These are phyloP conservation scores for Colletotrichum chrysophilum DNA, from an alignment of 2,329 filamentous ascomycete species.

Conservation along the genomic window DNA sequence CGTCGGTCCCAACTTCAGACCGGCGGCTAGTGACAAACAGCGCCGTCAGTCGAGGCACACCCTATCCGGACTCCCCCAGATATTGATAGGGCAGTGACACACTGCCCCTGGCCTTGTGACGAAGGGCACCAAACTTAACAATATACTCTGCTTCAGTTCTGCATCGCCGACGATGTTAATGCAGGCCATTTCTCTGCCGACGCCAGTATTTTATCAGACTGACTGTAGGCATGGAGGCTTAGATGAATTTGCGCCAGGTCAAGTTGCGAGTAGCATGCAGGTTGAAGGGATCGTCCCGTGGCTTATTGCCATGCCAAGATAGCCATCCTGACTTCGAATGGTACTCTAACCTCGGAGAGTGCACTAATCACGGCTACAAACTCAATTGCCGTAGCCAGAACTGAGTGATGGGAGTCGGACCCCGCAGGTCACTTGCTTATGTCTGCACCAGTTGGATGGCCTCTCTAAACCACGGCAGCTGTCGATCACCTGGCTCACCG, in stretches of 20 bases:
- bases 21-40: not conserved
- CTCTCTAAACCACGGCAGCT: not conserved
- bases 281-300: not conserved
- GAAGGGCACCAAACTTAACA: not conserved
- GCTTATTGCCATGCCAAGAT: not conserved
- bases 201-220: not conserved
- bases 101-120: not conserved
- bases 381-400: not conserved
- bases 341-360: not conserved
- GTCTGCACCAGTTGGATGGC: not conserved
- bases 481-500: slow-evolving; percentile 2
- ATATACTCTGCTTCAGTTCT: not conserved
- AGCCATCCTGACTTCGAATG: not conserved
- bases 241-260: not conserved
- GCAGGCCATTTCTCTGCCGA: not conserved
- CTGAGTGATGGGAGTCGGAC: not conserved
- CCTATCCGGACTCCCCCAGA: not conserved
- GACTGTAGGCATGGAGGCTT: not conserved
- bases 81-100: not conserved
- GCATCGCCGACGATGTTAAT: not conserved
- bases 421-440: not conserved
- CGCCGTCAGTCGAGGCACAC: not conserved
- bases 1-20: not conserved
- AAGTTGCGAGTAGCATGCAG: not conserved
- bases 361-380: not conserved